A percentile compares a stretch with the other conserved stretches of the same genome.
phyloP scores from a whole-genome alignment of 441 rosid species.

The Melastoma candidum region DNA sequence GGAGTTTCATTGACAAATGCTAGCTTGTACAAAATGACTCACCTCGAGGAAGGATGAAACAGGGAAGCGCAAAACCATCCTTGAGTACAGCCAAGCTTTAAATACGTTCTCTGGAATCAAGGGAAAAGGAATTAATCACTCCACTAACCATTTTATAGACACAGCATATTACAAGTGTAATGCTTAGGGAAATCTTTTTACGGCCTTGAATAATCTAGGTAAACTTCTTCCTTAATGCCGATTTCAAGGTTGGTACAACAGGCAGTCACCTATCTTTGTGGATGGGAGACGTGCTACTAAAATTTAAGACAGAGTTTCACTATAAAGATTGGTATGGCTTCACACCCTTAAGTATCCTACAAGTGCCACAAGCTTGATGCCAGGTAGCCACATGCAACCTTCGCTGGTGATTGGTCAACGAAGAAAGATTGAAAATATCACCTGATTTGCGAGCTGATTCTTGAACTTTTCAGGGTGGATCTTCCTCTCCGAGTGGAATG shows the following conservation, averaged over 20 bases:
- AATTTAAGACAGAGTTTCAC: too few species aligned
- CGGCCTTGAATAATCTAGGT: too few species aligned
- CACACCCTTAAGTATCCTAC: too few species aligned
- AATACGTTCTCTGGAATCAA: slow-evolving; percentile 29
- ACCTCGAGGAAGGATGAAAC: slow-evolving; percentile 29
- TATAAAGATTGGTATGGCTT: too few species aligned
- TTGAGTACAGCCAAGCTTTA: slow-evolving; percentile 38
- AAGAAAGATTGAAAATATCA: slow-evolving; percentile 6
- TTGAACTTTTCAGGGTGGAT: slow-evolving; percentile 35
- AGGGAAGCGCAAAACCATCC: slow-evolving; percentile 35
- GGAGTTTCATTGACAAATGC: too few species aligned
- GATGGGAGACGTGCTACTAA: too few species aligned
- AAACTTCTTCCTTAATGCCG: too few species aligned
- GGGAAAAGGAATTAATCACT: slow-evolving; percentile 4
- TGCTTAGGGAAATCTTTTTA: too few species aligned
- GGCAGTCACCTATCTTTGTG: too few species aligned
- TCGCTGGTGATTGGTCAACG: not conserved
- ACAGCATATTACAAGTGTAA: too few species aligned
- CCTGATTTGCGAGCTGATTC: slow-evolving; percentile 42
- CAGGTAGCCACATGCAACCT: not conserved
- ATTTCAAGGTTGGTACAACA: too few species aligned
- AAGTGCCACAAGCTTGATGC: too few species aligned
- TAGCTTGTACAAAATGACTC: slow-evolving; percentile 9
- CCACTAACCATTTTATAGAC: not conserved
- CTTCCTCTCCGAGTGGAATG: slow-evolving; percentile 44